A percentile compares a stretch with the other conserved stretches of the same genome.
These are phyloP conservation scores for Plasmodium chabaudi DNA, from an alignment of 169 alveolate genomes.

Conservation along the genomic window DNA sequence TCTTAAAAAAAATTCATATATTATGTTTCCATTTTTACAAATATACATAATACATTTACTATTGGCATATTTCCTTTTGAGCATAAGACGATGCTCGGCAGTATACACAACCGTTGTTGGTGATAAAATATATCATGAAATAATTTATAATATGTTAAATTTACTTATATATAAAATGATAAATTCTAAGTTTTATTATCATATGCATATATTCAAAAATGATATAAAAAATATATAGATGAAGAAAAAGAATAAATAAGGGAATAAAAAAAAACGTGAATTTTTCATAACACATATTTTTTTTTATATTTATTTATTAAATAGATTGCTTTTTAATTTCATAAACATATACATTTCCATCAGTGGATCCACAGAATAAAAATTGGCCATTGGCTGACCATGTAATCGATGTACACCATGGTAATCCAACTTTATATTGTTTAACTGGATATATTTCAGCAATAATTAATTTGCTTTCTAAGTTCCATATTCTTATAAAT, in stretches of 20 bases:
- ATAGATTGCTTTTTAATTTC: constrained; percentile 80
- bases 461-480: constrained; percentile 94
- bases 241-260: constrained; percentile 24
- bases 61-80: too few relatives aligned
- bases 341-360: constrained; percentile 93
- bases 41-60: too few relatives aligned
- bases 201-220: constrained; percentile 3
- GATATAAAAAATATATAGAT: constrained; percentile 1
- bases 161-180: too few relatives aligned
- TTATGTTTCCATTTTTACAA: background rate
- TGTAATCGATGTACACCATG: constrained; percentile 95
- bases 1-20: background rate
- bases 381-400: constrained; percentile 96
- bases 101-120: too few relatives aligned
- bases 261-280: constrained; percentile 8
- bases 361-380: constrained; percentile 94
- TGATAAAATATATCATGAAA: too few relatives aligned
- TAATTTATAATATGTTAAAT: too few relatives aligned
- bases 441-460: constrained; percentile 92
- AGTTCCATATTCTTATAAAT: constrained; percentile 94
- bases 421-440: constrained; percentile 93
- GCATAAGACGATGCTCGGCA: too few relatives aligned
- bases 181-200: too few relatives aligned
- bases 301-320: constrained; percentile 10
- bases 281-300: background rate